Conservation (phyloP, 208 protist species). For the Naegleria fowleri region DNA sequence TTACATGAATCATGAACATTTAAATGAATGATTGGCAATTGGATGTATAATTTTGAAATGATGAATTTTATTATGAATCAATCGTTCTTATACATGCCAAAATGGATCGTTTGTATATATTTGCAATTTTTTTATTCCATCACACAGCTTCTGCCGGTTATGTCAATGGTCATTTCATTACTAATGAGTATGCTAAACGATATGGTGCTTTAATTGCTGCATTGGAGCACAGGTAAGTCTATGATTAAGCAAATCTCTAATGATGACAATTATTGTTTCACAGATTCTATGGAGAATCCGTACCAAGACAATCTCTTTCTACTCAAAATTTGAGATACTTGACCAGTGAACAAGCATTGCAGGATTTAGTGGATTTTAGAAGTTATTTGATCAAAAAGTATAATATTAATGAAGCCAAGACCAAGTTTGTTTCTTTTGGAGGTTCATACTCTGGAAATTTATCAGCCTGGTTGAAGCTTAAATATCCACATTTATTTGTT, state of each 20-base stretch:
- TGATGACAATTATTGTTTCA: neutral
- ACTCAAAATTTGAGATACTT: slow-evolving; percentile 30
- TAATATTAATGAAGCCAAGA: neutral
- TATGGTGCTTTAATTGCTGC: slow-evolving; percentile 23
- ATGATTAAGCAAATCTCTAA: no score
- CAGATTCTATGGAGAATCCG: neutral
- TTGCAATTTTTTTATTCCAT: no score
- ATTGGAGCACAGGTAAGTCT: slow-evolving; percentile 35
- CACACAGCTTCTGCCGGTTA: no score
- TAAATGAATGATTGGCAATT: no score
- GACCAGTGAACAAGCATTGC: slow-evolving; percentile 30
- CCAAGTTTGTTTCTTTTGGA: slow-evolving; percentile 22
- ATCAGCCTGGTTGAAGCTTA: slow-evolving; percentile 31
- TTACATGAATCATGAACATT: no score
- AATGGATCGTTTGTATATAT: no score
- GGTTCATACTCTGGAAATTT: slow-evolving; percentile 41
- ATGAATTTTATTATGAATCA: no score
- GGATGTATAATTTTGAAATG: no score
- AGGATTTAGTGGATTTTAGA: slow-evolving; percentile 25
- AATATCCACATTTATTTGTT: slow-evolving; percentile 35
- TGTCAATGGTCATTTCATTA: slow-evolving; percentile 12
- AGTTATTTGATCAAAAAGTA: neutral
- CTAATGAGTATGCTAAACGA: slow-evolving; percentile 12
- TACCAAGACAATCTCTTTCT: neutral
- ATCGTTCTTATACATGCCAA: no score